These are phyloP conservation scores for Vitis rotundifolia DNA, from an alignment of 164 flowering plant genomes.

Conservation along the genomic window DNA sequence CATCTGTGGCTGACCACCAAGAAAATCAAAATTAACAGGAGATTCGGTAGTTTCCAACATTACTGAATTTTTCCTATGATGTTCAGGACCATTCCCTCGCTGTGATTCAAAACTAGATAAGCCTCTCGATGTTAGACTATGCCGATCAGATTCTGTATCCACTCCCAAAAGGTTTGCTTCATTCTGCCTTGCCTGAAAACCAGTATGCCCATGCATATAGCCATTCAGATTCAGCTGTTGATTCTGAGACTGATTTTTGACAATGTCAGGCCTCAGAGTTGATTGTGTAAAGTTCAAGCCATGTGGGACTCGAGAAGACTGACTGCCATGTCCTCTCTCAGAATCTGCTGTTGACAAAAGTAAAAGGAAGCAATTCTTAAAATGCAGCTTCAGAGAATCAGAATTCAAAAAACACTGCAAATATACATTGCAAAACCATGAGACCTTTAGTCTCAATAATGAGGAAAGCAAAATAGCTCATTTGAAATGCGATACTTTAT, in stretches of 20 bases:
- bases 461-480: neutral
- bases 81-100: slow-evolving; percentile 47
- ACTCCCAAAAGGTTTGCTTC: slow-evolving; percentile 43
- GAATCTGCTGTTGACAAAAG: slow-evolving; percentile 31
- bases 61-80: slow-evolving; percentile 24
- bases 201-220: slow-evolving; percentile 36
- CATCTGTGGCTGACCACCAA: slow-evolving; percentile 54
- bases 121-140: slow-evolving; percentile 38
- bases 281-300: slow-evolving; percentile 37
- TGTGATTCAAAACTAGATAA: slow-evolving; percentile 36
- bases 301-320: slow-evolving; percentile 30
- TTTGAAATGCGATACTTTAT: neutral
- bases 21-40: slow-evolving; percentile 48
- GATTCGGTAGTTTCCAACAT: slow-evolving; percentile 40
- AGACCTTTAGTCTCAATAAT: neutral
- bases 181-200: slow-evolving; percentile 38
- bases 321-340: slow-evolving; percentile 36
- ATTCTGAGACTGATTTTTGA: slow-evolving; percentile 33
- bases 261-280: slow-evolving; percentile 35
- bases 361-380: neutral
- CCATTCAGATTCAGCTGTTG: slow-evolving; percentile 45
- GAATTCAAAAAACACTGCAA: neutral
- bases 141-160: slow-evolving; percentile 38
- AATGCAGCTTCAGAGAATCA: neutral
- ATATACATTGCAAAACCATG: neutral